A percentile compares a stretch with the other conserved stretches of the same genome.
Evolutionary conservation across 2,329 filamentous ascomycete genomes (phyloP).

Genomic region (Clathrospora elynae): DNA sequence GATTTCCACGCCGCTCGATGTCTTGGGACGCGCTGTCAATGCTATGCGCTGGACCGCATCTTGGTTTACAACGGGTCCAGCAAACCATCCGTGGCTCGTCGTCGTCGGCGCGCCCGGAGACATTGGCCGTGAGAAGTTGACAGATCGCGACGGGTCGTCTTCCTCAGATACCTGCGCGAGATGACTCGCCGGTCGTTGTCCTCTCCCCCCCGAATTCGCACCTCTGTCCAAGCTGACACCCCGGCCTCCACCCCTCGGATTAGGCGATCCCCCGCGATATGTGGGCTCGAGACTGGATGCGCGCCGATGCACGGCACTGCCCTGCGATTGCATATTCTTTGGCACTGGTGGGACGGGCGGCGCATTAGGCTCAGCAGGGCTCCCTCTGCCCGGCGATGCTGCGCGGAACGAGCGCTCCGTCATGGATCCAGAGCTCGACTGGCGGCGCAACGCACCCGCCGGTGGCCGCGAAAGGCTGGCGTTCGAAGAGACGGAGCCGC

Average conservation of each 20-base stretch:
- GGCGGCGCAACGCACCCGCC: constrained; percentile 44
- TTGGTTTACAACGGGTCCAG: constrained; percentile 43
- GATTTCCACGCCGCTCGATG: constrained; percentile 43
- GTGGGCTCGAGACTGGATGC: constrained; percentile 59
- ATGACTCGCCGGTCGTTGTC: constrained; percentile 37
- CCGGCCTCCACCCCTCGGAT: constrained; percentile 43
- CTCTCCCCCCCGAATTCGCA: constrained; percentile 25
- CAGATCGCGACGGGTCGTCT: constrained; percentile 51
- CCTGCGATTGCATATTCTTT: constrained; percentile 48
- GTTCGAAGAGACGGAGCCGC: constrained; percentile 73
- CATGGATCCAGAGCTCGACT: constrained; percentile 80
- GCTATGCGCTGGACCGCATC: constrained; percentile 38
- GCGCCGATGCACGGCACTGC: constrained; percentile 36
- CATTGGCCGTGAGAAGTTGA: constrained; percentile 63
- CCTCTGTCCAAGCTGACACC: constrained; percentile 52
- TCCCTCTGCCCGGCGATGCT: constrained; percentile 58
- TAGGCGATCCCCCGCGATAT: constrained; percentile 54
- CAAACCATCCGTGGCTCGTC: constrained; percentile 47
- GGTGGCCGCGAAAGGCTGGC: constrained; percentile 54
- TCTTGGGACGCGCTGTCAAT: constrained; percentile 35
- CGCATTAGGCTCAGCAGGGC: constrained; percentile 50
- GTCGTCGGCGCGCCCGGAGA: constrained; percentile 42
- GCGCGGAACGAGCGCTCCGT: constrained; percentile 85
- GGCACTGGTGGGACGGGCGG: constrained; percentile 81
- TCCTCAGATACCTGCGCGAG: constrained; percentile 52